Evolutionary conservation across 805 yeast genomes (phyloP), one percentile per base, ranked within the genome.

Genomic region (Monosporozyma unispora): DNA sequence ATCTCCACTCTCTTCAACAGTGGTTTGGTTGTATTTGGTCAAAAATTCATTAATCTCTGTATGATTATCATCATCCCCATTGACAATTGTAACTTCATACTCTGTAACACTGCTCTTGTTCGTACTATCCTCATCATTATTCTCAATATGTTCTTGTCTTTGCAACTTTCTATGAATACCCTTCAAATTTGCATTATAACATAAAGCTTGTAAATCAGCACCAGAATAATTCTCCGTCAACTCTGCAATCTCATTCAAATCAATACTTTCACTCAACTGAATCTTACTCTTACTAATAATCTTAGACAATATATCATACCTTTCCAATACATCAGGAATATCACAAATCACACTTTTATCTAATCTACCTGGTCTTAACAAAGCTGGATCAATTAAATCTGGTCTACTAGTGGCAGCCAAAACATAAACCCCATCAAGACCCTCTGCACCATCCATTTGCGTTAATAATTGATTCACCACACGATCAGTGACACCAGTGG

Each of bases 391-490:
- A 55, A 93, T 90, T 57, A 93, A 74, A 61, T 93, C 99, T 0
- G 99, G 99, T 58, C 99, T 76, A 58, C 93, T 82, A 0, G 98
- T 93, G 1, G 98, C 99, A 0, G 98, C 98, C 23, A 93, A 72
- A 0, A 93, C 96, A 63, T 93, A 91, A 2, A 93, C 98, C 3
- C 98, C 97, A 59, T 90, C 97, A 27, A 90, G 72, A 0, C 98
- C 97, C 66, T 93, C 98, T 0, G 98, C 98, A 70, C 99, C 99
- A 67, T 93, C 99, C 96, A 93, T 90, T 64, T 93, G 97, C 0
- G 99, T 93, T 59, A 93, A 76, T 80, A 93, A 79, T 63, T 93
- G 99, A 68, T 93, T 93, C 23, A 93, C 99, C 39, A 93, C 96
- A 58, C 99, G 77, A 64, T 93, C 99, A 2, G 98, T 93, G 3